Evolutionary conservation across 2,329 filamentous ascomycete genomes (phyloP), one percentile per base, ranked within the genome.

Genomic region (Neonectria faginata): DNA sequence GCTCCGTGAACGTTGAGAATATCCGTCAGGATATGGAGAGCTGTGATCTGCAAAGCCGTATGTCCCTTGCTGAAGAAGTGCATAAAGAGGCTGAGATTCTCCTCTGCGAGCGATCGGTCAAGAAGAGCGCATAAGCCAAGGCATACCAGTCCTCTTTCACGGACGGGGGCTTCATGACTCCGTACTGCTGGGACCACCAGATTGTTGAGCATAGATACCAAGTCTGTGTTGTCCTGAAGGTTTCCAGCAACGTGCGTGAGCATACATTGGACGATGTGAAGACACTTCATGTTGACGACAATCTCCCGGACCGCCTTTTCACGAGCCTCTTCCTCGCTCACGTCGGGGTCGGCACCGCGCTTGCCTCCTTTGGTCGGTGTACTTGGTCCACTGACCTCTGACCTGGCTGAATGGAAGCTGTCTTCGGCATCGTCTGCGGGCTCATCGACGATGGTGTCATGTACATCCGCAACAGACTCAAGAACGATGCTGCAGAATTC

Each of bases 151-250:
- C 96, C 96, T 61, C 93, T 88, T 80, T 99, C 96, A 66, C 96
- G 89, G 48, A 99, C 94, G 1, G 94, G 93, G 5, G 93, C 92
- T 76, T 98, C 94, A 72, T 97, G 93, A 74, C 92, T 96, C 69
- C 95, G 90, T 16, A 99, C 95, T 29, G 96, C 96, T 7, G 96
- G 96, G 2, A 99, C 94, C 47, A 99, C 93, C 9, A 99, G 86
- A 70, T 96, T 98, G 83, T 99, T 98, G 54, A 99, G 85, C 92
- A 98, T 97, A n/a, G 92, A 92, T 4, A 97, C 93, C n/a, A 98
- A 82, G 75, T 97, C 91, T 62, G 92, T 90, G 76, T 97, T 97
- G 70, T 94, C 88, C 79, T 97, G 94, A 41, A 98, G 84, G 74
- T 92, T 92, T 65, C 93, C 93, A 57, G 92, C 87, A 10, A 99